Evolutionary conservation across 495 filamentous ascomycete species (phyloP).

Genomic region (Neurospora sp.): DNA sequence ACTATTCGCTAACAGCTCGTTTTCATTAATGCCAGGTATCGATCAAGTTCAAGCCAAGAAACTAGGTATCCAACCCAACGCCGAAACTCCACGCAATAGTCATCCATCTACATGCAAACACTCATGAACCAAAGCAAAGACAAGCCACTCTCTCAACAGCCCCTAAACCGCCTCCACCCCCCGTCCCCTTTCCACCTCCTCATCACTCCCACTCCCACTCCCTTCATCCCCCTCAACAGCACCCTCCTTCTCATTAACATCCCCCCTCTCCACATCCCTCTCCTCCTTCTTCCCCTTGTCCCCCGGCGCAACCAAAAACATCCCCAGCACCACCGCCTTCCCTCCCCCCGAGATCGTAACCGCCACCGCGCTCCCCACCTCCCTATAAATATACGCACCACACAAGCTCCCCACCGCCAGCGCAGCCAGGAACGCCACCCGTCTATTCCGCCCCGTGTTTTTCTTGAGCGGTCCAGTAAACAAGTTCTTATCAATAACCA

Average conservation of each 20-base stretch:
- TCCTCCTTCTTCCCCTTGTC: conserved; percentile 13
- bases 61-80: too few species aligned
- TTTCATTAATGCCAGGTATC: too few species aligned
- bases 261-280: conserved; percentile 4
- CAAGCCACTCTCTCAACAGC: too few species aligned
- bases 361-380: conserved; percentile 30
- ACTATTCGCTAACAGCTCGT: too few species aligned
- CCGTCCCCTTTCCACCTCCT: background rate
- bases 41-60: too few species aligned
- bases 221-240: background rate
- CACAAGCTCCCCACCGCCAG: conserved; percentile 41
- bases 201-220: background rate
- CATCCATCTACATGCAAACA: too few species aligned
- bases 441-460: conserved; percentile 43
- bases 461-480: conserved; percentile 11
- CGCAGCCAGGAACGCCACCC: conserved; percentile 39
- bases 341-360: conserved; percentile 29
- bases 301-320: conserved; percentile 34
- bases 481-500: conserved; percentile 45
- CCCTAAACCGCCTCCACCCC: too few species aligned
- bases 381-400: conserved; percentile 32
- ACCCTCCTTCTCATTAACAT: background rate
- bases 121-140: too few species aligned
- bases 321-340: conserved; percentile 33
- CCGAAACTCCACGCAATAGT: too few species aligned